Evolutionary conservation across 2,329 filamentous ascomycete species (phyloP).

Genomic region (Gyromitra esculenta): DNA sequence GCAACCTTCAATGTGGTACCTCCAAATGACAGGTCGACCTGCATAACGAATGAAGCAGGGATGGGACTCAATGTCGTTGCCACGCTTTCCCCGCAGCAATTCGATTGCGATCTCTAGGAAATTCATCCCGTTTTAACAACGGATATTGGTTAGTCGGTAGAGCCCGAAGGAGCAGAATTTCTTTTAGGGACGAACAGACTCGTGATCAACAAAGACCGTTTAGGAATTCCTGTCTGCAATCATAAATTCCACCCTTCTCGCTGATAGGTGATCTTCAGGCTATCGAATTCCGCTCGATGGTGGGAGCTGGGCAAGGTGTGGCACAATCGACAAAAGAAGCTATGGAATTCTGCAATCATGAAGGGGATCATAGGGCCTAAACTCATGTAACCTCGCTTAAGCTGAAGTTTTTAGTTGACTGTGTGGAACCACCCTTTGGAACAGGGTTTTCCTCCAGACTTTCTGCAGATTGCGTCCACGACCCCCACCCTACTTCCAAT

Average conservation of each 20-base stretch:
- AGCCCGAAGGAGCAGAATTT: background rate
- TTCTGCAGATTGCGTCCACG: background rate
- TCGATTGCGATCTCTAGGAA: background rate
- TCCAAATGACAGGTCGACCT: background rate
- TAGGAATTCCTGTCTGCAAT: background rate
- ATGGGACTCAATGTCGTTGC: background rate
- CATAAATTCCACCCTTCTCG: too few relatives aligned
- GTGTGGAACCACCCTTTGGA: background rate
- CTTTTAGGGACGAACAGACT: background rate
- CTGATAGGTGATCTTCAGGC: background rate
- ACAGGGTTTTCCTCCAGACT: background rate
- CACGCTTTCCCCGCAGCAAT: slow-evolving; percentile 4
- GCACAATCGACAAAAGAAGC: background rate
- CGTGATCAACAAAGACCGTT: background rate
- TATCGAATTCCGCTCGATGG: background rate
- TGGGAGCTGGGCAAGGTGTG: background rate
- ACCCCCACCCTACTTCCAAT: background rate
- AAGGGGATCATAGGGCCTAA: background rate
- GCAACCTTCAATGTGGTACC: background rate
- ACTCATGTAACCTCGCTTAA: background rate
- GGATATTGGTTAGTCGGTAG: background rate
- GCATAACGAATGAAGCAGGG: background rate
- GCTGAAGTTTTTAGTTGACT: background rate
- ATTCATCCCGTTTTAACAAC: background rate
- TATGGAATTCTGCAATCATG: background rate